phyloP scores from a whole-genome alignment of 2,329 filamentous ascomycete genomes.

The Orbilia javanica region DNA sequence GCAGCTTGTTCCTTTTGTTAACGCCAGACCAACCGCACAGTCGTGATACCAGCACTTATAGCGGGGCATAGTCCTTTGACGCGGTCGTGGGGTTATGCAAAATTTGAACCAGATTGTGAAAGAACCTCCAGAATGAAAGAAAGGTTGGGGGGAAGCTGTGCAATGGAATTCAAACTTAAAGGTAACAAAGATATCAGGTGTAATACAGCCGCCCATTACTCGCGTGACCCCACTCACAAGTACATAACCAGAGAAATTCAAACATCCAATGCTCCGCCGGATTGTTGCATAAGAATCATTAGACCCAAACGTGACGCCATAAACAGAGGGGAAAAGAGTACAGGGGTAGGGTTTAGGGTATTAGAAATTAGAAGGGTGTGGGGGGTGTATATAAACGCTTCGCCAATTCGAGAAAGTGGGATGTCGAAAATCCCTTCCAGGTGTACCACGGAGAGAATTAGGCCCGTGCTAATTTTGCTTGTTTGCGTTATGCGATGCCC shows the following conservation, averaged over 20 bases:
- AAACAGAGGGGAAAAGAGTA: slow-evolving; percentile 6
- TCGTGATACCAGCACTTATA: background rate
- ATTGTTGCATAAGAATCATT: slow-evolving; percentile 37
- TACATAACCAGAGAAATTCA: slow-evolving; percentile 34
- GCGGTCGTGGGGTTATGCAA: background rate
- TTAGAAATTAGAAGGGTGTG: slow-evolving; percentile 42
- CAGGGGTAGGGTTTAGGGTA: slow-evolving; percentile 16
- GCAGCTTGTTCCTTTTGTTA: background rate
- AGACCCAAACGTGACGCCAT: slow-evolving; percentile 32
- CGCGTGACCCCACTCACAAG: slow-evolving; percentile 16
- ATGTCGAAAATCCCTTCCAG: background rate
- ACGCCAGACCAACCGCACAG: background rate
- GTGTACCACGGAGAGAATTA: background rate
- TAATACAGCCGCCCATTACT: slow-evolving; percentile 19
- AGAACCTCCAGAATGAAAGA: background rate
- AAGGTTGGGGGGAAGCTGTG: background rate
- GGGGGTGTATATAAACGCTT: background rate
- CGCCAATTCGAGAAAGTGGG: slow-evolving; percentile 8
- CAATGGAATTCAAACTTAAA: background rate
- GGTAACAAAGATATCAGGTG: background rate
- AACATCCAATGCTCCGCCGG: slow-evolving; percentile 32
- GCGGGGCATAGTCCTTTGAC: background rate
- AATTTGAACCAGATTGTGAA: background rate
- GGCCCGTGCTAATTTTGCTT: background rate
- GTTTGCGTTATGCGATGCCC: background rate